Base-by-base conservation (phyloP, 2,329 filamentous ascomycete species). In the Xylariaceae sp. region DNA sequence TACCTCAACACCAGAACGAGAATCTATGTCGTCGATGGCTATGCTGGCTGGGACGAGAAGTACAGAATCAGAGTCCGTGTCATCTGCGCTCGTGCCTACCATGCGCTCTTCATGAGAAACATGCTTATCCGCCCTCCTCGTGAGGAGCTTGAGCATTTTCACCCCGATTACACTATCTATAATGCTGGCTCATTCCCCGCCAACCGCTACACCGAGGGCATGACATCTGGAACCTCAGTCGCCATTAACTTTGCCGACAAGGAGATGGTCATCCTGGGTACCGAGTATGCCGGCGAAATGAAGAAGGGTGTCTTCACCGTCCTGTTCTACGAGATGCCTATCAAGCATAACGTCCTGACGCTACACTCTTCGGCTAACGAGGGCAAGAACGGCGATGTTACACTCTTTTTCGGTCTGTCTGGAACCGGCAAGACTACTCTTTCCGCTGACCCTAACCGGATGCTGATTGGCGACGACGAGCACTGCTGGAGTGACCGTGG, bases 261-360 rank as follows among this genome's bases (percentile, higher is more conserved):
- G 87, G 94, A 99, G 83, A 99, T 99, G 94, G 94, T 99, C 64
- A 99, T 99, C 71, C 86, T 99, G 52, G 94, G 94, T 73, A 99
- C 94, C 34, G 94, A 99, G 79, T 99, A 99, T 70, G 94, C 94
- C 52, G 93, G 93, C 67, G 89, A 93, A 78, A 87, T 94, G 89
- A 96, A 96, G 81, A 96, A 96, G 81, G 92, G 94, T 65, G 84
- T 99, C 74, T 99, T 99, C 83, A 99, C 94, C 44, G 91, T 99
- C 46, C 86, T 99, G 71, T 99, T 96, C 84, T 99, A 97, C 81
- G 94, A 99, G 81, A 99, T 97, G 92, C 94, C 94, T 56, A 90
- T 99, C 71, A 97, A 97, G 86, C 94, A 99, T 84, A 95, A 97
- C 74, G 93, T 99, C 66, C 80, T 99, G 63, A 99, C 94, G 39